phyloP scores from a whole-genome alignment of 768 basidiomycete genomes.

The Exsudoporus frostii region DNA sequence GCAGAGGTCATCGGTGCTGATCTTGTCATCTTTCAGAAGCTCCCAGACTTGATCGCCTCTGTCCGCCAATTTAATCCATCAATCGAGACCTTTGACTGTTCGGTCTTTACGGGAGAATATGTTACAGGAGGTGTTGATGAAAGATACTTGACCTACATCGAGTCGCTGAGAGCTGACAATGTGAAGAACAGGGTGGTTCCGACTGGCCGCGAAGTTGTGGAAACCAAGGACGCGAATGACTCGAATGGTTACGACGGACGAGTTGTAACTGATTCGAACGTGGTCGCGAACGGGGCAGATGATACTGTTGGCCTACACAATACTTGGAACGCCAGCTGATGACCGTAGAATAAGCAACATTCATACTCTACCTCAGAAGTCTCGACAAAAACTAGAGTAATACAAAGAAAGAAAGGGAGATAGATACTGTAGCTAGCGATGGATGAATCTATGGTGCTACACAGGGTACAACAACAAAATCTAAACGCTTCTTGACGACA shows the following conservation, averaged over 20 bases:
- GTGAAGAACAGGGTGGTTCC: constrained; percentile 52
- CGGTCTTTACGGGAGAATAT: constrained; percentile 96
- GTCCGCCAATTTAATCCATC: constrained; percentile 80
- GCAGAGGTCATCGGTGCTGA: constrained; percentile 88
- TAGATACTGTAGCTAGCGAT: constrained; percentile 4
- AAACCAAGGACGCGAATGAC: constrained; percentile 33
- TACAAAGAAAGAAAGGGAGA: not conserved
- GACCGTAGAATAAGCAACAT: not conserved
- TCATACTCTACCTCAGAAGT: constrained; percentile 1
- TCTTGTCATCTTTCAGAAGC: constrained; percentile 91
- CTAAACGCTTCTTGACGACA: constrained; percentile 1
- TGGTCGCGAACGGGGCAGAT: constrained; percentile 59
- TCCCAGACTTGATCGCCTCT: constrained; percentile 81
- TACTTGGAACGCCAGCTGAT: constrained; percentile 48
- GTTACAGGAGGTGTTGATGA: constrained; percentile 92
- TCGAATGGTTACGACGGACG: constrained; percentile 17
- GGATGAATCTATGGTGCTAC: constrained; percentile 13
- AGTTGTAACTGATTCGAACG: constrained; percentile 33
- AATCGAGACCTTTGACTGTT: constrained; percentile 86
- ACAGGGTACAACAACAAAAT: constrained; percentile 10
- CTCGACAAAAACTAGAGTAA: constrained; percentile 4
- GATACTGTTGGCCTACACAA: constrained; percentile 82
- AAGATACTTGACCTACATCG: constrained; percentile 70
- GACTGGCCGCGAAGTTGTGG: constrained; percentile 33
- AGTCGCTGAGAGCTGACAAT: constrained; percentile 79